Evolutionary conservation across 306 rosid species (phyloP), one percentile per base, ranked within the genome.

Genomic region (Coriaria nepalensis): DNA sequence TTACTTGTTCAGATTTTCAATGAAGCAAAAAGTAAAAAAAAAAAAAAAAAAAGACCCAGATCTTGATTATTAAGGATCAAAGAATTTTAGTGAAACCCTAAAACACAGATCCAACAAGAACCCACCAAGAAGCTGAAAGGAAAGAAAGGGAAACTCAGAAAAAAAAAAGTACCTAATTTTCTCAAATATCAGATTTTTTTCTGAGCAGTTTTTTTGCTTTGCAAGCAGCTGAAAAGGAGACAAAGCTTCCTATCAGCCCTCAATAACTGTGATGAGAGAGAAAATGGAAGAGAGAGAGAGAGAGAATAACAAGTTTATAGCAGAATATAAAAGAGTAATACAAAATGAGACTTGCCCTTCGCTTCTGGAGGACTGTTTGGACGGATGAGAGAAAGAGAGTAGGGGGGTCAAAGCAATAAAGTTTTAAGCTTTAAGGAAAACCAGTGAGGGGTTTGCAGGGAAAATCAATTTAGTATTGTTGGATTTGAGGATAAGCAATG

Each of bases 361-460:
- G 72, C 52, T 53, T 69, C 65, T 52, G 67, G 68, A 52, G 78
- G 78, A 72, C 71, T 68, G 60, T 60, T 61, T 66, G 72, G 65
- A 66, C 33, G 36, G 43, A 42, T 36, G 67, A 53, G 62, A 46
- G 58, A 37, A 40, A 43, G 66, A 48, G 39, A 48, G 48, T n/a
- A 57, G 59, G 35, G 53, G 64, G 68, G 94, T 77, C 94, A 79
- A 82, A 82, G 78, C 41, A 37, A 68, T 43, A 69, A 64, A 61
- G 68, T 38, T 55, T 43, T 40, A 46, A 33, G 39, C 38, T 61
- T 15, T 57, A 8, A 20, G 29, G 29, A 3, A 20, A 20, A 20
- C 29, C 29, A 20, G 29, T 20, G 29, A 20, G 3, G 29, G 29
- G 1, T 20, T 20, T 1, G 2, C 1, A 20, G 29, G 29, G 29